Conservation (phyloP, 768 basidiomycete genomes). For the Termitomyces bulborhizus region DNA sequence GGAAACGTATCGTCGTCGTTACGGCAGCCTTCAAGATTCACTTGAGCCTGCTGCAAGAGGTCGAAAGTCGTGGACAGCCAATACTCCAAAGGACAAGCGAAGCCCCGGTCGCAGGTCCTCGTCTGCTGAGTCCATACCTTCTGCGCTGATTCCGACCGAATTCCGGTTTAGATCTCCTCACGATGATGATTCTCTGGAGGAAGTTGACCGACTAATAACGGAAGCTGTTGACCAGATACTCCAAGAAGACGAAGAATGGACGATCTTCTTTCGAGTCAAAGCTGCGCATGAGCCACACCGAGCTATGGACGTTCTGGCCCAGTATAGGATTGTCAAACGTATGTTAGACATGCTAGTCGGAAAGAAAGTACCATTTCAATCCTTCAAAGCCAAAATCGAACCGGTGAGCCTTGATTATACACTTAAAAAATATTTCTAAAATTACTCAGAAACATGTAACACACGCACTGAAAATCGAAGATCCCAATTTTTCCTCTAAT, state of each 20-base stretch:
- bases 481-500: conserved; percentile 33
- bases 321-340: conserved; percentile 48
- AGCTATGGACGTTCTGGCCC: conserved; percentile 35
- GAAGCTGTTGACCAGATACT: conserved; percentile 38
- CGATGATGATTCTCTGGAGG: conserved; percentile 29
- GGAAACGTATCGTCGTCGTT: conserved; percentile 1
- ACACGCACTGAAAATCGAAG: conserved; percentile 40
- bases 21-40: background rate
- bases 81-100: background rate
- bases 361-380: conserved; percentile 31
- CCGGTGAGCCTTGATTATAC: conserved; percentile 26
- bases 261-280: conserved; percentile 37
- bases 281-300: conserved; percentile 27
- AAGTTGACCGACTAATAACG: conserved; percentile 34
- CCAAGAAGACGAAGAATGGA: conserved; percentile 38
- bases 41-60: background rate
- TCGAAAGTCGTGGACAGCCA: background rate
- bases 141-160: background rate
- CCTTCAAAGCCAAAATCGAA: conserved; percentile 30
- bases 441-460: conserved; percentile 44
- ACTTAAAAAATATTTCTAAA: background rate
- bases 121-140: background rate
- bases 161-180: conserved; percentile 22
- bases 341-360: conserved; percentile 42
- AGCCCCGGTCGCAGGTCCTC: background rate